phyloP scores from a whole-genome alignment of 495 filamentous ascomycete species.

The Podospora australis region DNA sequence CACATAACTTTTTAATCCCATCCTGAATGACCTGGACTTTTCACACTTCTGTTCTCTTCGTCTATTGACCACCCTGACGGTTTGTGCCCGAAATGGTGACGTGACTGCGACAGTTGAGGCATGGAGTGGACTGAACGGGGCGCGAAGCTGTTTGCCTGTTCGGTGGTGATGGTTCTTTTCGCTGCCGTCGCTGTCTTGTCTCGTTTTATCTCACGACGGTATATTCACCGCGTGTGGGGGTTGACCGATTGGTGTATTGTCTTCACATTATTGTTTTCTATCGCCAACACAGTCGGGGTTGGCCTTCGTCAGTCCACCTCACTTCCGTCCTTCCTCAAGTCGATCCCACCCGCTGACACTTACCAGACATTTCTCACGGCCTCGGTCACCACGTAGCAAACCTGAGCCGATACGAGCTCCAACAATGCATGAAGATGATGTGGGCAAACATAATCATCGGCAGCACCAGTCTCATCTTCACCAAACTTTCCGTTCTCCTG shows the following conservation, averaged over 20 bases:
- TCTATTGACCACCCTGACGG: too few species aligned
- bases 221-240: conserved; percentile 4
- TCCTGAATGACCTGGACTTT: too few species aligned
- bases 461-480: conserved; percentile 14
- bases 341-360: too few species aligned
- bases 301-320: conserved; percentile 2
- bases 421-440: background rate
- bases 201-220: conserved; percentile 11
- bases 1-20: too few species aligned
- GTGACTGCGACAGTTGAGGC: background rate
- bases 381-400: background rate
- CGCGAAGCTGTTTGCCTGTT: background rate
- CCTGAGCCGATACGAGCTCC: background rate
- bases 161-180: background rate
- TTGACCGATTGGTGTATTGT: conserved; percentile 10
- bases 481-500: conserved; percentile 24
- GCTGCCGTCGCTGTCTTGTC: conserved; percentile 3
- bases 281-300: background rate
- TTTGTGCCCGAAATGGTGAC: too few species aligned
- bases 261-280: conserved; percentile 1
- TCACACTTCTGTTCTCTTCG: too few species aligned
- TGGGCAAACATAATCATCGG: conserved; percentile 2
- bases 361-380: background rate
- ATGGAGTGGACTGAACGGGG: conserved; percentile 7
- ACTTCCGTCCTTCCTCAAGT: too few species aligned